Conservation (phyloP, 2,329 filamentous ascomycete species). For the Stagonosporopsis chrysanthemi region DNA sequence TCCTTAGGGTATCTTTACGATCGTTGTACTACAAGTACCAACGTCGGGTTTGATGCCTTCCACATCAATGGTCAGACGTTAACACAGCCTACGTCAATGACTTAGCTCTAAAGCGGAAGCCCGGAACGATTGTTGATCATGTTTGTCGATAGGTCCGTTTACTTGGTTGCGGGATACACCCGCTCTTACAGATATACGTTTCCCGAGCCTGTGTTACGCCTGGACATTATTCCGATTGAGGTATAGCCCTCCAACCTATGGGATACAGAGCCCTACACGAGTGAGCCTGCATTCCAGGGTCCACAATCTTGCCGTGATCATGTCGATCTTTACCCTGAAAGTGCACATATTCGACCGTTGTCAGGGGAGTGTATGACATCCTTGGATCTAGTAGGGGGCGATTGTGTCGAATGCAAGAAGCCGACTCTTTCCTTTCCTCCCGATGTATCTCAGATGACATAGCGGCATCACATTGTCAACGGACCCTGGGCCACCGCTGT, state of each 20-base stretch:
- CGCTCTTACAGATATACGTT: conserved; percentile 3
- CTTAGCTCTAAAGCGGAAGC: background rate
- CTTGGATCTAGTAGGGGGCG: background rate
- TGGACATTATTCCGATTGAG: background rate
- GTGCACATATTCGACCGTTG: conserved; percentile 13
- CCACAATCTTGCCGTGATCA: conserved; percentile 14
- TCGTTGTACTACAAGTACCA: background rate
- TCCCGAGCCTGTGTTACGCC: conserved; percentile 12
- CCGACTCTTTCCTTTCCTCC: conserved; percentile 15
- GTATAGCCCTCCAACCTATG: conserved; percentile 5
- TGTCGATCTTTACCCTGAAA: conserved; percentile 2
- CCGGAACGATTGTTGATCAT: background rate
- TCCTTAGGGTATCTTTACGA: background rate
- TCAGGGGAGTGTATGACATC: conserved; percentile 7
- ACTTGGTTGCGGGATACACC: conserved; percentile 13
- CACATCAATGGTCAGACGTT: background rate
- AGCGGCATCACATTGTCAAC: conserved; percentile 17
- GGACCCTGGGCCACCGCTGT: conserved; percentile 14
- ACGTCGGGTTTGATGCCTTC: background rate
- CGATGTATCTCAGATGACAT: conserved; percentile 21
- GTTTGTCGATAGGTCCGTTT: background rate
- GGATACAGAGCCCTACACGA: conserved; percentile 1
- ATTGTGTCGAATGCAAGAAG: conserved; percentile 14
- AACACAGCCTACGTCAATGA: background rate
- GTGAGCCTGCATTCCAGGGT: conserved; percentile 14